Percentiles rank a stretch among this genome's conserved stretches.
These are phyloP conservation scores for Neonectria magnoliae DNA, from an alignment of 2,329 filamentous ascomycete species.

Conservation along the genomic window DNA sequence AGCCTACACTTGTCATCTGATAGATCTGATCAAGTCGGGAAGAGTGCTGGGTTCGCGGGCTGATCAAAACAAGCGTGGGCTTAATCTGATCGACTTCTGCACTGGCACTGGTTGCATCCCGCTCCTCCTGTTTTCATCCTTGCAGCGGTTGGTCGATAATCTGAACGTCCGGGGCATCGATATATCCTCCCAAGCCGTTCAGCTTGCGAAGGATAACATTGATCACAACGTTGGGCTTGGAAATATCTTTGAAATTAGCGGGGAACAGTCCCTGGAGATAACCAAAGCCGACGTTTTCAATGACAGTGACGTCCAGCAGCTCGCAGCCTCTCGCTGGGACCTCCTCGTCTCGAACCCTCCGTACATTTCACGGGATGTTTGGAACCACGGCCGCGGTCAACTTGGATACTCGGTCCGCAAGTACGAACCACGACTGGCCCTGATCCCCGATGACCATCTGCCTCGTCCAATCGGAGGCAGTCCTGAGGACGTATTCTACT, in stretches of 20 bases:
- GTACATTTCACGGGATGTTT: conserved; percentile 75
- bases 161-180: conserved; percentile 77
- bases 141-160: conserved; percentile 53
- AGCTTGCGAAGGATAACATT: conserved; percentile 73
- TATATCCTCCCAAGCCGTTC: conserved; percentile 72
- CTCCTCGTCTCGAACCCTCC: conserved; percentile 90
- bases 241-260: conserved; percentile 29
- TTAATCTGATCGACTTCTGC: conserved; percentile 85
- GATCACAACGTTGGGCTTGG: conserved; percentile 55
- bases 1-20: conserved; percentile 69
- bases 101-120: conserved; percentile 93
- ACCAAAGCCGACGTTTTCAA: conserved; percentile 60
- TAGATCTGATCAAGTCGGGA: conserved; percentile 52
- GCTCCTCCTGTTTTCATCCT: conserved; percentile 74
- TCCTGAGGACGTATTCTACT: conserved; percentile 72
- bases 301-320: conserved; percentile 47
- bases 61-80: conserved; percentile 27
- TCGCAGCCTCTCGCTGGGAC: conserved; percentile 56
- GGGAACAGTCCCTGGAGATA: conserved; percentile 54
- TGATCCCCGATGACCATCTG: conserved; percentile 65
- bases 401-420: conserved; percentile 79
- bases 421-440: conserved; percentile 82
- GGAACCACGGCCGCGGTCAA: conserved; percentile 51
- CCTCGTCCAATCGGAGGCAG: conserved; percentile 45
- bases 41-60: conserved; percentile 18